Evolutionary conservation across 2,329 filamentous ascomycete genomes (phyloP).

Genomic region (Alternaria rosae): DNA sequence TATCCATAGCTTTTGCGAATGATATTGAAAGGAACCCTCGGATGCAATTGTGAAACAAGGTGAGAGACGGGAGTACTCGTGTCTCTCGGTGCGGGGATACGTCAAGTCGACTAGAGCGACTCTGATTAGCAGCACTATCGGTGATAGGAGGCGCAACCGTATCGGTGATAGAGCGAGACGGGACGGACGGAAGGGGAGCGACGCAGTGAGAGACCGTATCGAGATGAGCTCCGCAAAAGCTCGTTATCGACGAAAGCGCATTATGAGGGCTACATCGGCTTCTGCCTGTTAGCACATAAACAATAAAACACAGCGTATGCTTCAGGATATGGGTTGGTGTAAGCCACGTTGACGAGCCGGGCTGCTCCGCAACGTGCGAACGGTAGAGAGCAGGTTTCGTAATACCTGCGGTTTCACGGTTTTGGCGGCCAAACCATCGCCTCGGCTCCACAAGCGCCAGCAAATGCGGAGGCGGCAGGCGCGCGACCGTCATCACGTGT

Average conservation of each 20-base stretch:
- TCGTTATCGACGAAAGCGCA: neutral
- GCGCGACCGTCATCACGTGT: constrained; percentile 29
- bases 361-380: neutral
- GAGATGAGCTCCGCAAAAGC: neutral
- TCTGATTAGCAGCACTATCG: neutral
- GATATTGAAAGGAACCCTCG: neutral
- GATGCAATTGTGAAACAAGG: neutral
- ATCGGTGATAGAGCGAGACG: neutral
- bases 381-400: neutral
- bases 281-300: neutral
- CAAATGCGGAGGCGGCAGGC: constrained; percentile 32
- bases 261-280: neutral
- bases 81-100: neutral
- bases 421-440: constrained; percentile 15
- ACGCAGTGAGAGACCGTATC: neutral
- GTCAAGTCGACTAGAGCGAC: neutral
- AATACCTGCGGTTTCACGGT: constrained; percentile 1
- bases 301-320: neutral
- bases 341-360: neutral
- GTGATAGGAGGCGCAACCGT: neutral
- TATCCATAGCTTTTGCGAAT: neutral
- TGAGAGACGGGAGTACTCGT: neutral
- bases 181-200: neutral
- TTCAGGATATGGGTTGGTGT: neutral
- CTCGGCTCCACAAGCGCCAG: constrained; percentile 16